Evolutionary conservation across 2,329 filamentous ascomycete species (phyloP).

Genomic region (Penicillium sp.): DNA sequence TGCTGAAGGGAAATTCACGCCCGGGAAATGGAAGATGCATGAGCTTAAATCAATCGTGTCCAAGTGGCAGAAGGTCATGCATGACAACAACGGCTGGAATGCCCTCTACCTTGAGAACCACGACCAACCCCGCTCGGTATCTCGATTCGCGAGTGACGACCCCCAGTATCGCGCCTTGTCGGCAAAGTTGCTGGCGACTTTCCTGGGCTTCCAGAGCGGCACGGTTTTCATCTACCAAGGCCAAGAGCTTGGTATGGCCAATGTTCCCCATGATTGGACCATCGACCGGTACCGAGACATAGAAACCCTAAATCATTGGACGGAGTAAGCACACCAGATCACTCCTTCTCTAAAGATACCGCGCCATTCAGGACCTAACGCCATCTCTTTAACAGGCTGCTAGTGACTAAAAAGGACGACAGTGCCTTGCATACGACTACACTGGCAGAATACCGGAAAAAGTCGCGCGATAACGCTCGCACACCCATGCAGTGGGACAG

Average conservation of each 20-base stretch:
- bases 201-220: slow-evolving; percentile 45
- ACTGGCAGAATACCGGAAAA: background rate
- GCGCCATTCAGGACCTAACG: background rate
- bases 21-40: slow-evolving; percentile 44
- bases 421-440: background rate
- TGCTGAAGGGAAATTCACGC: slow-evolving; percentile 21
- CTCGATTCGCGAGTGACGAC: slow-evolving; percentile 49
- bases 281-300: background rate
- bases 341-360: background rate
- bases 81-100: slow-evolving; percentile 54
- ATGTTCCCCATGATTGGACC: background rate
- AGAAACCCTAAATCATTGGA: background rate
- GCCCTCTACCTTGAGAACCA: slow-evolving; percentile 57
- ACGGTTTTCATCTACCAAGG: slow-evolving; percentile 9
- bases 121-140: slow-evolving; percentile 54
- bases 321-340: background rate
- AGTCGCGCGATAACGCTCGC: background rate
- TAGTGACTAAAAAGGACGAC: background rate
- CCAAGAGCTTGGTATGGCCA: slow-evolving; percentile 8
- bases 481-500: background rate
- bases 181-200: slow-evolving; percentile 51
- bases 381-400: background rate
- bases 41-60: slow-evolving; percentile 45
- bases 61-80: slow-evolving; percentile 51
- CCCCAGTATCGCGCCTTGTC: slow-evolving; percentile 37